Conservation (phyloP, 495 filamentous ascomycete genomes). For the Neurospora cerealis region DNA sequence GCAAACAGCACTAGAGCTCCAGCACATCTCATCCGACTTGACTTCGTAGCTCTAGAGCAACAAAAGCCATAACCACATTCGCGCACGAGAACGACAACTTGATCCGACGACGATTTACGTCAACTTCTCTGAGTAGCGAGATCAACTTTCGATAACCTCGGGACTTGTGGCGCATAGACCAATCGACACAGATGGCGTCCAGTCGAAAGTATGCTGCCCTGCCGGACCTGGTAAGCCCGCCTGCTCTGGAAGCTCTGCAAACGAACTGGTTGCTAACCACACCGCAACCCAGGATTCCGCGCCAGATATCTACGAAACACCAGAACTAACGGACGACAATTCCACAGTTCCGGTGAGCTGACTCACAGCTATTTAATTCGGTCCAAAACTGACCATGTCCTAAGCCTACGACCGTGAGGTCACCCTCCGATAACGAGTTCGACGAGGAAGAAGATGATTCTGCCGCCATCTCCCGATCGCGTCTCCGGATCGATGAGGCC, state of each 20-base stretch:
- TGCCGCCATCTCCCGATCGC: slow-evolving; percentile 60
- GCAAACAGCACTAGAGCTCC: not conserved
- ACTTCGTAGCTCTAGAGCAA: not conserved
- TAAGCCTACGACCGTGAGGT: slow-evolving; percentile 55
- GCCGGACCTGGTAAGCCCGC: slow-evolving; percentile 60
- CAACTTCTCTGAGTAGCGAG: too few relatives aligned
- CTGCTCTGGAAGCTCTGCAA: slow-evolving; percentile 2
- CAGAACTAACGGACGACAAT: slow-evolving; percentile 77
- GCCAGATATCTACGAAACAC: slow-evolving; percentile 92
- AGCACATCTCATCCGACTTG: not conserved
- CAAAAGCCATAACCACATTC: not conserved
- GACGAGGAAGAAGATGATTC: slow-evolving; percentile 52
- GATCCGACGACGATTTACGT: too few relatives aligned
- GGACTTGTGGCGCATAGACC: too few relatives aligned
- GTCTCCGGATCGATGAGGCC: slow-evolving; percentile 64
- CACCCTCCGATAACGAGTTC: slow-evolving; percentile 55
- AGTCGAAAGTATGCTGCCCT: slow-evolving; percentile 72
- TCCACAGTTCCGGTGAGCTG: slow-evolving; percentile 65
- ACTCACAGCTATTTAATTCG: slow-evolving; percentile 3
- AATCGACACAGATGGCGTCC: slow-evolving; percentile 30
- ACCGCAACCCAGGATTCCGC: slow-evolving; percentile 57
- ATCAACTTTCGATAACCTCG: too few relatives aligned
- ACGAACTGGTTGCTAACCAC: slow-evolving; percentile 9
- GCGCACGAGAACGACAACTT: not conserved
- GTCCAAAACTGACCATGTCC: slow-evolving; percentile 8